phyloP scores from a whole-genome alignment of 2,329 filamentous ascomycete species.

The Colletotrichum liaoningense region DNA sequence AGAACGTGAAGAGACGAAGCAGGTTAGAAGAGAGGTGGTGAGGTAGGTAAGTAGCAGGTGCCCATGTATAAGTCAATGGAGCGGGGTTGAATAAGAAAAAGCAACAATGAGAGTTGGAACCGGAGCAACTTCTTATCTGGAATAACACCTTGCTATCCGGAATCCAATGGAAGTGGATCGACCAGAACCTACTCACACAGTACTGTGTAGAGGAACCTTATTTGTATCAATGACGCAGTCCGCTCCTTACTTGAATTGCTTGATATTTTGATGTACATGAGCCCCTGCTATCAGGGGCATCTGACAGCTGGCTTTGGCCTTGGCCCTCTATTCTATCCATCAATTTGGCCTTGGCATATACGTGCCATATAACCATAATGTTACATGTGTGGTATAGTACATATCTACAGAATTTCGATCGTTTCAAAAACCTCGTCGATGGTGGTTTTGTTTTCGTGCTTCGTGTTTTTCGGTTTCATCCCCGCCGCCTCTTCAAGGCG shows the following conservation, averaged over 20 bases:
- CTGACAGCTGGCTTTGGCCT: not conserved
- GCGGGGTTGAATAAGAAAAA: not conserved
- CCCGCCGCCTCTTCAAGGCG: not conserved
- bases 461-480: not conserved
- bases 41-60: not conserved
- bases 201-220: not conserved
- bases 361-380: not conserved
- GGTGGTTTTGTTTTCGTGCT: not conserved
- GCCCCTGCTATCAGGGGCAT: not conserved
- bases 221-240: not conserved
- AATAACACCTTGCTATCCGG: not conserved
- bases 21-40: not conserved
- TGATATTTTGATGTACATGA: not conserved
- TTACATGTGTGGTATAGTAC: slow-evolving; percentile 5
- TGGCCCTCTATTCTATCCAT: not conserved
- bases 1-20: not conserved
- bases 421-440: not conserved
- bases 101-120: not conserved
- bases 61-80: not conserved
- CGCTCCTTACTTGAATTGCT: not conserved
- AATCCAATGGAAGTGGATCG: not conserved
- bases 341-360: not conserved
- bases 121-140: not conserved
- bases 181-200: not conserved
- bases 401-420: not conserved